Percentiles rank a stretch among this genome's conserved stretches.
These are phyloP conservation scores for Effrenium voratum DNA, from an alignment of 73 alveolate species.

Conservation along the genomic window DNA sequence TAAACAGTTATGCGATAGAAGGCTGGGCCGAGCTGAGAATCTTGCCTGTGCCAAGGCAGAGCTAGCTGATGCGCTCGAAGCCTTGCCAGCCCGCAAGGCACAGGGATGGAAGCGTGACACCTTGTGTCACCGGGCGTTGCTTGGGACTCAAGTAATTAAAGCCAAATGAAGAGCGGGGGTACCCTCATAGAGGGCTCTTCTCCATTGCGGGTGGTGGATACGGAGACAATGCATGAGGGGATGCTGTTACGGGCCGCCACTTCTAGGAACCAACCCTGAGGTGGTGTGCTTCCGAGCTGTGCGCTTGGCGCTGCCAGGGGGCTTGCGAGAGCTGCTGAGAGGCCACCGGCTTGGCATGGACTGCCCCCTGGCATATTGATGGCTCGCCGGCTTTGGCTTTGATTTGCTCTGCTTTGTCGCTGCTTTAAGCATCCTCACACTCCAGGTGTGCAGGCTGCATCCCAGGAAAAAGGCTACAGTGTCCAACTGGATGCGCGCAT, in stretches of 20 bases:
- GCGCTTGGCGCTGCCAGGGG: conserved; percentile 33
- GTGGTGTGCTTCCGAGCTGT: conserved; percentile 91
- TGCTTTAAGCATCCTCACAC: not conserved
- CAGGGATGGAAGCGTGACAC: not conserved
- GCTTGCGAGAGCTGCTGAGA: conserved; percentile 57
- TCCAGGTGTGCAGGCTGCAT: too few species aligned
- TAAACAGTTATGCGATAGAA: not conserved
- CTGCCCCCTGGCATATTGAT: conserved; percentile 16
- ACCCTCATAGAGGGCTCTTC: not conserved
- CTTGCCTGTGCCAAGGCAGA: conserved; percentile 16
- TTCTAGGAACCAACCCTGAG: not conserved
- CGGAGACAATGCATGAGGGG: not conserved
- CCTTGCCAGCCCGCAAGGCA: conserved; percentile 82
- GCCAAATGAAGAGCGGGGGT: not conserved
- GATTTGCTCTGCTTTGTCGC: too few species aligned
- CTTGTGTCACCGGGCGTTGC: too few species aligned
- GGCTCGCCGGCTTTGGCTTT: too few species aligned
- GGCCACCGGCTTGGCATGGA: conserved; percentile 89
- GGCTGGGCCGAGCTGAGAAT: not conserved
- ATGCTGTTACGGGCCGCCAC: not conserved
- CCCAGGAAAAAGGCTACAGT: too few species aligned
- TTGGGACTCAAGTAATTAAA: not conserved
- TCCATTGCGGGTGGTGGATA: not conserved
- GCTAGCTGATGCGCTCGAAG: conserved; percentile 55
- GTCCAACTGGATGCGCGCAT: too few species aligned